Percentiles rank a stretch among this genome's conserved stretches.
Conservation (phyloP, 176 grass and related monocot species). For the Bonia amplexicaulis region DNA sequence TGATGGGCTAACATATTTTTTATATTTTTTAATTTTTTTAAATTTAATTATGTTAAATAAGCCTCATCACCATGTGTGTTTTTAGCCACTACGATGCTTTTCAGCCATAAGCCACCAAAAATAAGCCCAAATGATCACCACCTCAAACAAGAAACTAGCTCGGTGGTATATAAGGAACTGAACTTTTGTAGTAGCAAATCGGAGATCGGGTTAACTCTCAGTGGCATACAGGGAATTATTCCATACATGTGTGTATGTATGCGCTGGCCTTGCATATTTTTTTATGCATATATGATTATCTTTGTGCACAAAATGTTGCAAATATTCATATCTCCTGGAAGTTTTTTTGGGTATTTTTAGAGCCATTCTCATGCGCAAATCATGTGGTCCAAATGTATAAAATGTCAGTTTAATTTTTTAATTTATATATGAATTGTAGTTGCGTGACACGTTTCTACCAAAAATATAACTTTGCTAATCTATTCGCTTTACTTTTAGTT, state of each 20-base stretch:
- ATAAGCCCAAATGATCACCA: too few relatives aligned
- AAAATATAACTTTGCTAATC: not conserved
- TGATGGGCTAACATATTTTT: too few relatives aligned
- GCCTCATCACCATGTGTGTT: too few relatives aligned
- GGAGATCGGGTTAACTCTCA: too few relatives aligned
- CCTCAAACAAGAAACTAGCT: not conserved
- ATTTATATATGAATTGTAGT: not conserved
- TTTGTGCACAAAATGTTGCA: not conserved
- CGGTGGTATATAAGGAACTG: not conserved
- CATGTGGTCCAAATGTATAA: not conserved
- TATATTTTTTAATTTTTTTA: too few relatives aligned
- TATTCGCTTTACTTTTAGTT: not conserved
- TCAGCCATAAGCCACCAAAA: too few relatives aligned
- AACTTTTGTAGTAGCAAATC: too few relatives aligned
- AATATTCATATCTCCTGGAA: not conserved
- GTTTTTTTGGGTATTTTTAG: not conserved
- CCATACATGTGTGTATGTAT: too few relatives aligned
- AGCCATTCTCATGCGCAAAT: not conserved
- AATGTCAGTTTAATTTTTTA: not conserved
- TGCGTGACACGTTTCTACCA: not conserved
- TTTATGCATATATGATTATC: not conserved
- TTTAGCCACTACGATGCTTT: too few relatives aligned
- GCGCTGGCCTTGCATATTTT: not conserved
- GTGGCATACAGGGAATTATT: too few relatives aligned
- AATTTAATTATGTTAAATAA: too few relatives aligned